Evolutionary conservation across 2,329 filamentous ascomycete genomes (phyloP).

Genomic region (Penicillium sp.): DNA sequence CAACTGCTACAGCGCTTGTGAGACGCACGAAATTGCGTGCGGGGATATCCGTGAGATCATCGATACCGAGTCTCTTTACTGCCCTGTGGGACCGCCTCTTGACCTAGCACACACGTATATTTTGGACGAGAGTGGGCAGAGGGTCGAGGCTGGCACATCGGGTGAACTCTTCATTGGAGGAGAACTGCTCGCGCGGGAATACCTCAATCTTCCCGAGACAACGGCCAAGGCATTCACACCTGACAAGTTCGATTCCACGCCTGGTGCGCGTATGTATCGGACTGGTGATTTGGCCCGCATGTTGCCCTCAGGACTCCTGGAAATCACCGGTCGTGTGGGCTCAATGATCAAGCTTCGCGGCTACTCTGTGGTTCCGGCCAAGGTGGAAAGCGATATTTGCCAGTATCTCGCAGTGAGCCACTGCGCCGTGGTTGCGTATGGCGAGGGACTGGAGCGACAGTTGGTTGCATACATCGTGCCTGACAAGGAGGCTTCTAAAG

Average conservation of each 20-base stretch:
- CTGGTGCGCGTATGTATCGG: conserved; percentile 70
- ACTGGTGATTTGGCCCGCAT: conserved; percentile 72
- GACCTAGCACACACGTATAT: conserved; percentile 71
- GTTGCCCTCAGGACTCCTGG: conserved; percentile 66
- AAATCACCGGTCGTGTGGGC: conserved; percentile 75
- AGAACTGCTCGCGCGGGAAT: conserved; percentile 71
- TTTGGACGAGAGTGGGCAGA: conserved; percentile 67
- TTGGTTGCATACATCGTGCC: conserved; percentile 75
- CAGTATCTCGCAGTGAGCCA: conserved; percentile 69
- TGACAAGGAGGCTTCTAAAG: conserved; percentile 57
- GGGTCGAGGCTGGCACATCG: conserved; percentile 61
- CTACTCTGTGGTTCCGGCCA: conserved; percentile 75
- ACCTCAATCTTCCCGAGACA: conserved; percentile 76
- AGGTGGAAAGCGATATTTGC: conserved; percentile 72
- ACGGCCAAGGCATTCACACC: conserved; percentile 71
- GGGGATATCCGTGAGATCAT: conserved; percentile 72
- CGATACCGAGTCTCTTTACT: conserved; percentile 65
- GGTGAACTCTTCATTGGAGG: conserved; percentile 79
- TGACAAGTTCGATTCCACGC: conserved; percentile 62
- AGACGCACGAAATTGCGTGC: conserved; percentile 78
- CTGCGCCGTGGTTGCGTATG: conserved; percentile 72
- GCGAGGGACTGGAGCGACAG: conserved; percentile 73
- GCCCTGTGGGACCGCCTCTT: conserved; percentile 71
- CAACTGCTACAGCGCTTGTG: conserved; percentile 80
- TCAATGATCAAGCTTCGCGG: conserved; percentile 81